Conservation (phyloP, 2,329 filamentous ascomycete genomes). For the Cordyceps fumosorosea region DNA sequence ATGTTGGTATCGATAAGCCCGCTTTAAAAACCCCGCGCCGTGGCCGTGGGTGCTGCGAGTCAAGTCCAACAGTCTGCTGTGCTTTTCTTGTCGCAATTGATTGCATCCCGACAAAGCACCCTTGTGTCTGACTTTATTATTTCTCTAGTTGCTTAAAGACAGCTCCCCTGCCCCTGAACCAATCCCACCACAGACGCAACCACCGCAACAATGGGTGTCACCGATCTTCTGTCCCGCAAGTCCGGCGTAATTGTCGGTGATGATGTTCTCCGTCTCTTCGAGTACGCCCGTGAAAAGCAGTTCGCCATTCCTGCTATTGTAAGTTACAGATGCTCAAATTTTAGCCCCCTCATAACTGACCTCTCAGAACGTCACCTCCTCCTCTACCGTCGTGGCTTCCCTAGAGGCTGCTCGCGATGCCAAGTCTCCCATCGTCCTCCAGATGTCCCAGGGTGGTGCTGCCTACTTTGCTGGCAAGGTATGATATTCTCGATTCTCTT, state of each 20-base stretch:
- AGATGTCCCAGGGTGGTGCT: slow-evolving; percentile 87
- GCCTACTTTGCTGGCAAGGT: slow-evolving; percentile 89
- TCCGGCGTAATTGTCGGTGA: slow-evolving; percentile 49
- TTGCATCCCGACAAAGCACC: not conserved
- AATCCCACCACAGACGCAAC: slow-evolving; percentile 15
- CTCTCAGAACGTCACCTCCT: slow-evolving; percentile 76
- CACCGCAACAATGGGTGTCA: slow-evolving; percentile 31
- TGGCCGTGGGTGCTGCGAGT: not conserved
- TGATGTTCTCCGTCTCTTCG: slow-evolving; percentile 63
- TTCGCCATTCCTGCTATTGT: slow-evolving; percentile 81
- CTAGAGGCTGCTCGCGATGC: slow-evolving; percentile 93
- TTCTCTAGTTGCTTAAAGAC: not conserved
- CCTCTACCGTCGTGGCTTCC: slow-evolving; percentile 67
- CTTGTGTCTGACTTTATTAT: not conserved
- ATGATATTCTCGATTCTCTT: slow-evolving; percentile 16
- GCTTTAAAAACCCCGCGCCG: slow-evolving; percentile 11
- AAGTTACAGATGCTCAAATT: slow-evolving; percentile 18
- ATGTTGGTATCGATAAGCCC: slow-evolving; percentile 12
- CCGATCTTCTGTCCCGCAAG: slow-evolving; percentile 43
- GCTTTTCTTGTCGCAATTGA: slow-evolving; percentile 9
- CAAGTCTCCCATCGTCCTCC: slow-evolving; percentile 88
- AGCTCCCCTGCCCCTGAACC: not conserved
- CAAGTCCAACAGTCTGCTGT: slow-evolving; percentile 1
- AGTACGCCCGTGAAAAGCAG: slow-evolving; percentile 79
- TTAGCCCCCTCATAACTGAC: not conserved